Conservation (phyloP, 192 early-diverging fungal species). For the Linnemannia schmuckeri region DNA sequence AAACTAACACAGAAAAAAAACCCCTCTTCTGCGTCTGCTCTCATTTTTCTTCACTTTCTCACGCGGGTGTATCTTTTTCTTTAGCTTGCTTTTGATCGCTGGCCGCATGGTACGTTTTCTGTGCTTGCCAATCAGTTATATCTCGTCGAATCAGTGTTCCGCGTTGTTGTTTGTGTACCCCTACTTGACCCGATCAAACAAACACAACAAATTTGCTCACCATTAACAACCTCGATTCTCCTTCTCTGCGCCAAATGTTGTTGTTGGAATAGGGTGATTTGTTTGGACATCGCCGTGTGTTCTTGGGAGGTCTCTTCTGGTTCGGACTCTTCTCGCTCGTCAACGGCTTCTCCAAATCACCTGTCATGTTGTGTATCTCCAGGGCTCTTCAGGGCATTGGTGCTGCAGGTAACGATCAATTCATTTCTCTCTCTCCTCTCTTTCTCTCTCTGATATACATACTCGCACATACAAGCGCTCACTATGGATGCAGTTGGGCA, state of each 20-base stretch:
- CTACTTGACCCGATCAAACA: neutral
- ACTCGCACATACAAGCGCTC: neutral
- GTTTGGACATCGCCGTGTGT: constrained; percentile 57
- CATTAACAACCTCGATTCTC: neutral
- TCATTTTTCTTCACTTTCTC: neutral
- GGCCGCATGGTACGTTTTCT: constrained; percentile 47
- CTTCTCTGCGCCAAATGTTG: neutral
- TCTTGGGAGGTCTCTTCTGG: constrained; percentile 47
- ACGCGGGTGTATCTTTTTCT: neutral
- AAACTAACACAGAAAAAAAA: constrained; percentile 2
- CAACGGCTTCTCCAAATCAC: constrained; percentile 52
- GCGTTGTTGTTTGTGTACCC: neutral
- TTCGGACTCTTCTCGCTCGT: constrained; percentile 49
- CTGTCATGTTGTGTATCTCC: constrained; percentile 56
- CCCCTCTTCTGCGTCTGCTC: neutral
- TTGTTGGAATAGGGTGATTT: constrained; percentile 44
- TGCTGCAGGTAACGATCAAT: constrained; percentile 39
- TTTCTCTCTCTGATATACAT: too few relatives aligned
- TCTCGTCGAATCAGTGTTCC: neutral
- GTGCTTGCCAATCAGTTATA: neutral
- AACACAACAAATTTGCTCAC: neutral
- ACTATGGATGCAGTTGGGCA: neutral
- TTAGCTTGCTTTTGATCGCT: constrained; percentile 44
- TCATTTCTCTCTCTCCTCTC: neutral
- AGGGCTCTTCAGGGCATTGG: constrained; percentile 57